These are phyloP conservation scores for Pholiota adiposa DNA, from an alignment of 1,284 basidiomycete genomes.

Conservation along the genomic window DNA sequence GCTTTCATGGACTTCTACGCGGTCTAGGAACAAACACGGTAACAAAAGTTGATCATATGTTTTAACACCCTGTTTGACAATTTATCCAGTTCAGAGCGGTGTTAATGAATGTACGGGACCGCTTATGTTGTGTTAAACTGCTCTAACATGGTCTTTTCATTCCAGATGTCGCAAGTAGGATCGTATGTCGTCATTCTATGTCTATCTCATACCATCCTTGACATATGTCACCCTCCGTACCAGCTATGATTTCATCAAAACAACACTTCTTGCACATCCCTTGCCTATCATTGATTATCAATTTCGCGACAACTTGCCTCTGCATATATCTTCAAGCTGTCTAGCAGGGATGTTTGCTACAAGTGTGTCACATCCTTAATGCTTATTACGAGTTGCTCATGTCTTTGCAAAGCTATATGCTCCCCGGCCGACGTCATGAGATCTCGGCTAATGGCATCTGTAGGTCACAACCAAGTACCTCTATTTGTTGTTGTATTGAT, in stretches of 20 bases:
- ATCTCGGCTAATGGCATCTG: conserved; percentile 77
- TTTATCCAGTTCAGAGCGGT: conserved; percentile 65
- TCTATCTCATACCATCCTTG: neutral
- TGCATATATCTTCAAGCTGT: conserved; percentile 68
- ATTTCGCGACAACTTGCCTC: conserved; percentile 69
- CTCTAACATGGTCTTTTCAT: conserved; percentile 9
- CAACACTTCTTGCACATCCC: conserved; percentile 56
- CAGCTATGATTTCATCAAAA: conserved; percentile 91
- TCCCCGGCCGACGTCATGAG: conserved; percentile 89
- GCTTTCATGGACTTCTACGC: conserved; percentile 68
- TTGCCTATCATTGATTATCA: conserved; percentile 66
- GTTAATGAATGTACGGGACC: conserved; percentile 81
- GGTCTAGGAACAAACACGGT: conserved; percentile 85
- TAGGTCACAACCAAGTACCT: conserved; percentile 36
- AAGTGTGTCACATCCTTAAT: conserved; percentile 49
- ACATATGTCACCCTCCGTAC: conserved; percentile 6
- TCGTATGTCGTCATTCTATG: conserved; percentile 59
- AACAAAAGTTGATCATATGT: conserved; percentile 15
- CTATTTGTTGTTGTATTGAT: neutral
- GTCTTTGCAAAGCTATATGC: conserved; percentile 65
- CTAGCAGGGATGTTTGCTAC: conserved; percentile 88
- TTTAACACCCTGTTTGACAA: neutral
- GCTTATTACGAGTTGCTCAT: conserved; percentile 16
- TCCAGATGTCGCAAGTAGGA: conserved; percentile 80
- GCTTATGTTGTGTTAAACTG: conserved; percentile 2